Percentiles rank a stretch among this genome's conserved stretches.
Conservation (phyloP, 1,284 basidiomycete genomes). For the Pseudozyma sp. region DNA sequence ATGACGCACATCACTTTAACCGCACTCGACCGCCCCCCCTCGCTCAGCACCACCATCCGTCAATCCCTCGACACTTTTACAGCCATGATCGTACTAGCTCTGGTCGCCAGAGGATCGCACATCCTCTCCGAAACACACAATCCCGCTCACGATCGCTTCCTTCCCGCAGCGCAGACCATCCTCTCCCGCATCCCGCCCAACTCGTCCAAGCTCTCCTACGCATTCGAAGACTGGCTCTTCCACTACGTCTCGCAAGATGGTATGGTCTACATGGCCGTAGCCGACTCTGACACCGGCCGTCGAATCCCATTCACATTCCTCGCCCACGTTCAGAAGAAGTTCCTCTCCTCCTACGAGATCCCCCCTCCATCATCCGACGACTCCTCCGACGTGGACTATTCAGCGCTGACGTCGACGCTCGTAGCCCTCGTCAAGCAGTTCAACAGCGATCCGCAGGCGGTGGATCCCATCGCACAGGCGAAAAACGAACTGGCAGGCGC, state of each 20-base stretch:
- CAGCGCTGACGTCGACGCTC: slow-evolving; percentile 32
- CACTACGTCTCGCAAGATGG: slow-evolving; percentile 78
- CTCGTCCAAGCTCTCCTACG: slow-evolving; percentile 89
- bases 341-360: slow-evolving; percentile 38
- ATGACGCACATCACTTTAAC: neutral
- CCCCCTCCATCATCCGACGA: slow-evolving; percentile 4
- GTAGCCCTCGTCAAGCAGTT: slow-evolving; percentile 75
- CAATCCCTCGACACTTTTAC: neutral
- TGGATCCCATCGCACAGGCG: slow-evolving; percentile 87
- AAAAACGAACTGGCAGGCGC: slow-evolving; percentile 91
- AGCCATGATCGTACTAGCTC: slow-evolving; percentile 63
- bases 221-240: slow-evolving; percentile 81
- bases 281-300: slow-evolving; percentile 79
- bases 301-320: slow-evolving; percentile 95
- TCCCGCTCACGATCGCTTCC: slow-evolving; percentile 57
- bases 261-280: slow-evolving; percentile 89
- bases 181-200: slow-evolving; percentile 93
- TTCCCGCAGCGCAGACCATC: slow-evolving; percentile 84
- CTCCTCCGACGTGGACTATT: slow-evolving; percentile 18
- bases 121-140: slow-evolving; percentile 62
- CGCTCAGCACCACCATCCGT: slow-evolving; percentile 8
- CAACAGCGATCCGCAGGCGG: slow-evolving; percentile 84
- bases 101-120: slow-evolving; percentile 55
- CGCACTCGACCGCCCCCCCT: neutral
- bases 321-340: slow-evolving; percentile 81